phyloP scores from a whole-genome alignment of 1,139 yeast species.

The Yamadazyma kanchanaburiensis region DNA sequence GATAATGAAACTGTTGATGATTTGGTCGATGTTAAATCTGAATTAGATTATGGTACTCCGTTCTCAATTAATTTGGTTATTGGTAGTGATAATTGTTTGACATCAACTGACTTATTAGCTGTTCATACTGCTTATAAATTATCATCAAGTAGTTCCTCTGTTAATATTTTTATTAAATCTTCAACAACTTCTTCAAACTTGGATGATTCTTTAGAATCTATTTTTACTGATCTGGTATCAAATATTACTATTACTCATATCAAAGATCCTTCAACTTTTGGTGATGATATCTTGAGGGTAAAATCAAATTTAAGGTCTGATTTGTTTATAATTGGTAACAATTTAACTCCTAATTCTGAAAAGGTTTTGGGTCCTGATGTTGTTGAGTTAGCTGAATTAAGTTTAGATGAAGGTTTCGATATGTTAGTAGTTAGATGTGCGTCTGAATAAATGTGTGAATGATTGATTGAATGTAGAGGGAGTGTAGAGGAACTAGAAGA shows the following conservation, averaged over 20 bases:
- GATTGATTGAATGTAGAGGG: not conserved
- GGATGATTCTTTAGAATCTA: conserved; percentile 18
- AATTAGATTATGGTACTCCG: not conserved
- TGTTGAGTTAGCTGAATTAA: conserved; percentile 8
- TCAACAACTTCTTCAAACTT: conserved; percentile 16
- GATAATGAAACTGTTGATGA: not conserved
- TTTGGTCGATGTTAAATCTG: conserved; percentile 7
- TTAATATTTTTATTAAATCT: conserved; percentile 22
- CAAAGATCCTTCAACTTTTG: conserved; percentile 14
- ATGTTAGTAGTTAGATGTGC: conserved; percentile 13
- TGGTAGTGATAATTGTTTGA: conserved; percentile 30
- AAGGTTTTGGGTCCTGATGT: conserved; percentile 11
- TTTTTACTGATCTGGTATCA: conserved; percentile 11
- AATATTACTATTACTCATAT: conserved; percentile 6
- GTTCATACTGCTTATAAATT: conserved; percentile 24
- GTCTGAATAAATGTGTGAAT: conserved; percentile 1
- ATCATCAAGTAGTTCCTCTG: conserved; percentile 10
- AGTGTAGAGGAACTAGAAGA: too few species aligned
- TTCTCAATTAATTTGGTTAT: conserved; percentile 21
- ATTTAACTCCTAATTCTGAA: conserved; percentile 12
- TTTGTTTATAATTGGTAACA: conserved; percentile 24
- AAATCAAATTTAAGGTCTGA: conserved; percentile 15
- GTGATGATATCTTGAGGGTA: conserved; percentile 12
- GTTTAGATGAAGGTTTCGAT: conserved; percentile 9
- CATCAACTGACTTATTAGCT: conserved; percentile 31